Evolutionary conservation across 2,329 filamentous ascomycete species (phyloP).

Genomic region (Sporothrix pallida): DNA sequence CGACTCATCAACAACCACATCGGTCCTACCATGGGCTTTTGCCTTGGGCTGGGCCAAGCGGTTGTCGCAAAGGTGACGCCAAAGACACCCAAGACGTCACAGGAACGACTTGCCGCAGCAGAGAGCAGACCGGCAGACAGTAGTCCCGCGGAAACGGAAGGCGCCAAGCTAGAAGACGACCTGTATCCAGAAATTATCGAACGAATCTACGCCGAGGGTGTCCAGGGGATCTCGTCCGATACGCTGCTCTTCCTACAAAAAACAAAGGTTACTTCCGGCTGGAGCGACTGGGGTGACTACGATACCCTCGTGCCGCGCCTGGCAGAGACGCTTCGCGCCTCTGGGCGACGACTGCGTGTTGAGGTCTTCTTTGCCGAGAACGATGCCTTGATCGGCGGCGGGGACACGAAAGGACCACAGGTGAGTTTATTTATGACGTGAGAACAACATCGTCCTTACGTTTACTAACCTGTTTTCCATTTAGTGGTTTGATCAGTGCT

Average conservation of each 20-base stretch:
- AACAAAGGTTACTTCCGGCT: slow-evolving; percentile 35
- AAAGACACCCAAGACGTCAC: background rate
- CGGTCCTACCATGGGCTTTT: slow-evolving; percentile 36
- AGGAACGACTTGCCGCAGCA: background rate
- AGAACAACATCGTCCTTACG: background rate
- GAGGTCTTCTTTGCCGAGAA: slow-evolving; percentile 43
- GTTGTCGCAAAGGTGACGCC: slow-evolving; percentile 11
- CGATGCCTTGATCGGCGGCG: slow-evolving; percentile 43
- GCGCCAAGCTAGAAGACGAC: slow-evolving; percentile 38
- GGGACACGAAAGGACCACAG: slow-evolving; percentile 37
- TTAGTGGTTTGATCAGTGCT: slow-evolving; percentile 44
- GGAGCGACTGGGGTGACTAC: slow-evolving; percentile 45
- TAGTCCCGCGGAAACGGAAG: background rate
- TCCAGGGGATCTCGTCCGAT: slow-evolving; percentile 42
- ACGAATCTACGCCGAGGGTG: slow-evolving; percentile 40
- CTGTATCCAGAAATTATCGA: slow-evolving; percentile 37
- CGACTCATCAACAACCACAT: slow-evolving; percentile 39
- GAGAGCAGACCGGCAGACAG: too few relatives aligned
- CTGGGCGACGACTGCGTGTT: slow-evolving; percentile 38
- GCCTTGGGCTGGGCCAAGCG: slow-evolving; percentile 26
- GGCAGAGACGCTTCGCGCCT: slow-evolving; percentile 36
- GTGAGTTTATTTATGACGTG: background rate
- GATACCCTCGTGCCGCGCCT: slow-evolving; percentile 42
- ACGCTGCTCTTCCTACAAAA: slow-evolving; percentile 42
- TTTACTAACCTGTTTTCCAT: background rate